These are phyloP conservation scores for Stereocaulon alpinum DNA, from an alignment of 495 filamentous ascomycete species.

Conservation along the genomic window DNA sequence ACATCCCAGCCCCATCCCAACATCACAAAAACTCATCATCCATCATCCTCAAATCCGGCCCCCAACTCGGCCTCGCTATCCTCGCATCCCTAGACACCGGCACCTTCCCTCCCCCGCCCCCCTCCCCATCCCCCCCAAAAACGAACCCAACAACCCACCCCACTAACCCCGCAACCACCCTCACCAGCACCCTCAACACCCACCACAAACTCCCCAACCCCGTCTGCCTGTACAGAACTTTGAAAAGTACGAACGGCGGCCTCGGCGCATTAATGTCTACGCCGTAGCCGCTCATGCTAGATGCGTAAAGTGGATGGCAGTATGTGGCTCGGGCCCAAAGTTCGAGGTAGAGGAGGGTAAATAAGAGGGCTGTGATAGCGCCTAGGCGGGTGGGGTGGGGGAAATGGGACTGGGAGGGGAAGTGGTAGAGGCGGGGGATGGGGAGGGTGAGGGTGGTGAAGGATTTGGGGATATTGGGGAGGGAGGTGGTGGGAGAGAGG, in stretches of 20 bases:
- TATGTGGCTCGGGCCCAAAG: constrained; percentile 39
- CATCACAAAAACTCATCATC: constrained; percentile 24
- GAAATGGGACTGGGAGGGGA: constrained; percentile 44
- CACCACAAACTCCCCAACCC: background rate
- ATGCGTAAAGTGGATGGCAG: constrained; percentile 44
- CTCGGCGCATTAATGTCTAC: constrained; percentile 36
- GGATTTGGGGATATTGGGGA: constrained; percentile 1
- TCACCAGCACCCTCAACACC: background rate
- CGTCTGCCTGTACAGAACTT: constrained; percentile 35
- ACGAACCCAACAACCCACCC: constrained; percentile 18
- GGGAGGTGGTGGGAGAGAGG: background rate
- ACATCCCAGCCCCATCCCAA: background rate
- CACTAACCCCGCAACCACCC: background rate
- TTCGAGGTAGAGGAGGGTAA: constrained; percentile 50
- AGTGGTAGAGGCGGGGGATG: constrained; percentile 45
- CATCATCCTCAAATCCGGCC: constrained; percentile 21
- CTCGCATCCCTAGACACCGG: constrained; percentile 16
- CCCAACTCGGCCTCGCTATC: constrained; percentile 16
- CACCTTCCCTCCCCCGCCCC: background rate
- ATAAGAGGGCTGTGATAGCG: constrained; percentile 35
- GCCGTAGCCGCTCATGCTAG: constrained; percentile 35
- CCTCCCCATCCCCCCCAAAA: constrained; percentile 2
- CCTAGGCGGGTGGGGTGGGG: constrained; percentile 52
- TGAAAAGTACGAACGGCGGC: constrained; percentile 38
- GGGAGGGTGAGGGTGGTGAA: constrained; percentile 36